Evolutionary conservation across 1,284 basidiomycete genomes (phyloP).

Genomic region (Melampsora abietis-canadensis): DNA sequence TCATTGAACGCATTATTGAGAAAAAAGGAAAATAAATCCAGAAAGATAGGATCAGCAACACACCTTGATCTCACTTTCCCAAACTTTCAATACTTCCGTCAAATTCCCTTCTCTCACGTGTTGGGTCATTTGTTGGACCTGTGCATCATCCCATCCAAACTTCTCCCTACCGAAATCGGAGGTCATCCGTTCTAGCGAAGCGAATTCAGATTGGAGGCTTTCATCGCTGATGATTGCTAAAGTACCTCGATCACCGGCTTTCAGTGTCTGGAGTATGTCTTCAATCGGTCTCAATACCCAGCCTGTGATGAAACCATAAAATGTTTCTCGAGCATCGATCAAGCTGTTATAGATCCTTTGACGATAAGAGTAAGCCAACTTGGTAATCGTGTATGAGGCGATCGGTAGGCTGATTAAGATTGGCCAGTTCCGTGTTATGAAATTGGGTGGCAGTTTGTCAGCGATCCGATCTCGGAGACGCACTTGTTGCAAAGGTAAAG

Average conservation of each 20-base stretch:
- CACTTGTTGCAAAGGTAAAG: constrained; percentile 1
- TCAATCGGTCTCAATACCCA: constrained; percentile 86
- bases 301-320: constrained; percentile 70
- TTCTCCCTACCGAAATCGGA: constrained; percentile 77
- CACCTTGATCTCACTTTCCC: constrained; percentile 83
- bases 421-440: constrained; percentile 28
- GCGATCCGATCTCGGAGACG: neutral
- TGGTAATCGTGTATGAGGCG: constrained; percentile 13
- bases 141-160: constrained; percentile 62
- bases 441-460: constrained; percentile 8
- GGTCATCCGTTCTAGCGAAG: constrained; percentile 86
- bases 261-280: constrained; percentile 76
- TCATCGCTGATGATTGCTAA: constrained; percentile 69
- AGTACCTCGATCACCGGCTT: constrained; percentile 68
- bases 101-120: constrained; percentile 78
- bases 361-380: constrained; percentile 17
- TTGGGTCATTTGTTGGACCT: constrained; percentile 65
- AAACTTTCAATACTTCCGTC: constrained; percentile 79
- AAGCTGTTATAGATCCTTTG: constrained; percentile 17
- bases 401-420: constrained; percentile 26
- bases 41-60: constrained; percentile 41
- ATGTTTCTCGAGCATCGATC: constrained; percentile 61
- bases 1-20: constrained; percentile 9
- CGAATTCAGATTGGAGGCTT: constrained; percentile 58
- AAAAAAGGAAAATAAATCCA: neutral